Evolutionary conservation across 169 alveolate genomes (phyloP).

Genomic region (Amoebophrya sp.): DNA sequence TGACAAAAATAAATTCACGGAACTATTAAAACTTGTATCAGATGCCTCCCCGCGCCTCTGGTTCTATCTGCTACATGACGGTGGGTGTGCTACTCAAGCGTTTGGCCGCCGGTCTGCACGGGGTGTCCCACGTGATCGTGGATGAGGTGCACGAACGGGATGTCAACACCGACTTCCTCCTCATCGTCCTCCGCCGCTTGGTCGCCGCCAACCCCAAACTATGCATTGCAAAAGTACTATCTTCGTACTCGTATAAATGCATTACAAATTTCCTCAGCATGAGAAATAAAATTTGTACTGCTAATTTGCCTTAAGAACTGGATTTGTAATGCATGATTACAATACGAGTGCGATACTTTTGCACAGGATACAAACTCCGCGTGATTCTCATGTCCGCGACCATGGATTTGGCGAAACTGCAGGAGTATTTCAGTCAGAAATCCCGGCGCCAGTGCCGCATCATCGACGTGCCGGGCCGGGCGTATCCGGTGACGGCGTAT

Average conservation of each 20-base stretch:
- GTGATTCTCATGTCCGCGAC: slow-evolving; percentile 32
- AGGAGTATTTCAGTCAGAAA: background rate
- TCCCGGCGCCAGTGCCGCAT: background rate
- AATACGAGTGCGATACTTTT: too few relatives aligned
- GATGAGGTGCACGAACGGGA: slow-evolving; percentile 61
- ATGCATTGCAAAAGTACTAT: too few relatives aligned
- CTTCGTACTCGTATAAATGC: too few relatives aligned
- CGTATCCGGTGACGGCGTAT: slow-evolving; percentile 1
- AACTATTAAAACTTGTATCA: too few relatives aligned
- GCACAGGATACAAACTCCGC: too few relatives aligned
- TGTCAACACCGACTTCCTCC: slow-evolving; percentile 47
- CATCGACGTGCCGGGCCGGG: slow-evolving; percentile 22
- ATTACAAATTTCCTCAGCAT: too few relatives aligned
- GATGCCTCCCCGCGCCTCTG: background rate
- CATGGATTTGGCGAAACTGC: background rate
- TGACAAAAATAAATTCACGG: too few relatives aligned
- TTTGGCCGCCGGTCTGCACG: slow-evolving; percentile 19
- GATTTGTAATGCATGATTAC: too few relatives aligned
- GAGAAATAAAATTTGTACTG: too few relatives aligned
- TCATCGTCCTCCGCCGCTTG: background rate
- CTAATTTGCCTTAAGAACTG: too few relatives aligned
- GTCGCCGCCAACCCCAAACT: background rate
- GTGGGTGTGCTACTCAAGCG: slow-evolving; percentile 33
- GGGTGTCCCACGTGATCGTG: slow-evolving; percentile 43
- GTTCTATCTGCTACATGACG: slow-evolving; percentile 21